These are phyloP conservation scores for Botrytis elliptica DNA, from an alignment of 2,329 filamentous ascomycete species.

Conservation along the genomic window DNA sequence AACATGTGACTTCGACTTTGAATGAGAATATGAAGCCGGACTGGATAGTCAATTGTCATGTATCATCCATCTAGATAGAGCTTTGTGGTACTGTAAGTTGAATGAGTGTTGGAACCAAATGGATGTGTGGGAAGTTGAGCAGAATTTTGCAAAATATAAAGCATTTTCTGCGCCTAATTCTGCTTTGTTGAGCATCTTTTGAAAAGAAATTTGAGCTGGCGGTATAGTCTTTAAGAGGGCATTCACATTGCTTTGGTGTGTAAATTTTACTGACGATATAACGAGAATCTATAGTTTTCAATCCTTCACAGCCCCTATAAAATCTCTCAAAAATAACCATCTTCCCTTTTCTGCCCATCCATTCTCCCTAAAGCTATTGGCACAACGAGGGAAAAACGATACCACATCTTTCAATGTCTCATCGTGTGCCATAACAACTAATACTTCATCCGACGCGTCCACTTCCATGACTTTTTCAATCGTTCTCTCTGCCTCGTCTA, in stretches of 20 bases:
- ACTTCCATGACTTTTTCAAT: conserved; percentile 48
- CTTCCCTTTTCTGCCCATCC: conserved; percentile 46
- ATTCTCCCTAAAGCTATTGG: conserved; percentile 48
- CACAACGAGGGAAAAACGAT: conserved; percentile 50
- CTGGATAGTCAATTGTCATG: not conserved
- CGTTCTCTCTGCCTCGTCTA: conserved; percentile 41
- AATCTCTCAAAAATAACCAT: conserved; percentile 54
- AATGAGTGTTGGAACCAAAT: not conserved
- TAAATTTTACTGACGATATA: not conserved
- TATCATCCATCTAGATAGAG: not conserved
- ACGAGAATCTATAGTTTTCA: not conserved
- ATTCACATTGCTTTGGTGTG: not conserved
- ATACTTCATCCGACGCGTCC: conserved; percentile 46
- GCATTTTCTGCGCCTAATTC: not conserved
- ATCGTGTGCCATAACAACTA: conserved; percentile 51
- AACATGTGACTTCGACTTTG: not conserved
- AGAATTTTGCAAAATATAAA: not conserved
- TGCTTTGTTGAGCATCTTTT: not conserved
- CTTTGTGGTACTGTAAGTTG: not conserved
- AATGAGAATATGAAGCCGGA: not conserved
- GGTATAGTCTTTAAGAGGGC: not conserved
- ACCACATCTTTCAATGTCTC: conserved; percentile 44
- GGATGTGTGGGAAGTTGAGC: not conserved
- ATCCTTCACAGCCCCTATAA: conserved; percentile 44
- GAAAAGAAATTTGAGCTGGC: rapidly evolving